These are phyloP conservation scores for Kitagawia praeruptora DNA, from an alignment of 129 eudicot genomes.

Conservation along the genomic window DNA sequence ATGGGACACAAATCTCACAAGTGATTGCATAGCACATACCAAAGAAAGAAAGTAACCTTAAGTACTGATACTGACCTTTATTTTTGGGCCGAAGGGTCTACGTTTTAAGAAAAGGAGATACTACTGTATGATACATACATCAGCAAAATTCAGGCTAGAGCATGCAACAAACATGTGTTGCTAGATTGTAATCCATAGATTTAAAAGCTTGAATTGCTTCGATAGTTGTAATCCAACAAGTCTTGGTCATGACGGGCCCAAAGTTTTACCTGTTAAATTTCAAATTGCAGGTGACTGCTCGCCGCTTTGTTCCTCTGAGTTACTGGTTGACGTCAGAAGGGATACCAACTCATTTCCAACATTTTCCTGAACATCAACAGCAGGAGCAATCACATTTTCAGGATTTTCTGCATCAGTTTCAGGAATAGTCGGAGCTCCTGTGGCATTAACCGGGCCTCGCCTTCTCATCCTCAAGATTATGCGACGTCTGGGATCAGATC, in stretches of 20 bases:
- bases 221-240: neutral
- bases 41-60: neutral
- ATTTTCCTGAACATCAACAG: slow-evolving; percentile 15
- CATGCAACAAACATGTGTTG: no score
- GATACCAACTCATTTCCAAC: slow-evolving; percentile 17
- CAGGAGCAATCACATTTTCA: slow-evolving; percentile 16
- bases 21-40: neutral
- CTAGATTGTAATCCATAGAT: neutral
- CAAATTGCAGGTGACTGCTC: slow-evolving; percentile 16
- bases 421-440: slow-evolving; percentile 14
- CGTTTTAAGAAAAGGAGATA: neutral
- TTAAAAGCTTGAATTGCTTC: neutral
- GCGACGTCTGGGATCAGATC: slow-evolving; percentile 10
- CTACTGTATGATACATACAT: neutral
- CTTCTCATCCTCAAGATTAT: slow-evolving; percentile 25
- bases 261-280: neutral
- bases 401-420: slow-evolving; percentile 10
- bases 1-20: neutral
- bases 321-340: slow-evolving; percentile 11
- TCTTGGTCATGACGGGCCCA: neutral
- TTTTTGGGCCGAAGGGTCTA: neutral
- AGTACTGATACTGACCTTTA: neutral
- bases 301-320: slow-evolving; percentile 19
- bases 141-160: neutral
- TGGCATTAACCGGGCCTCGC: slow-evolving; percentile 18